Evolutionary conservation across 2,329 filamentous ascomycete species (phyloP).

Genomic region (Ophiostoma ulmi): DNA sequence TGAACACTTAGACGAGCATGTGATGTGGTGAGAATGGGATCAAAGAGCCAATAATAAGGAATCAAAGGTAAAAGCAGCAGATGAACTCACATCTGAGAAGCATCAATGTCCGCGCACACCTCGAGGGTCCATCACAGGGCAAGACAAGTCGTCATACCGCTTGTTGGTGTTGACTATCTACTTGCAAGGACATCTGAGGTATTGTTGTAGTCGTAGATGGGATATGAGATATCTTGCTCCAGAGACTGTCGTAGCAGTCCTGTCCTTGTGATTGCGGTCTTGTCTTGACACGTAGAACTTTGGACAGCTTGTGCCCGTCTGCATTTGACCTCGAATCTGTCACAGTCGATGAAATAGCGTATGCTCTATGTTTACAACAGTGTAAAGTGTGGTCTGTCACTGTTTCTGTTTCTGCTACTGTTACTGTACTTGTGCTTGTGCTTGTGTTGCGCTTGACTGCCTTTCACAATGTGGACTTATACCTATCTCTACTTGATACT

Average conservation of each 20-base stretch:
- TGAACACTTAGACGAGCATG: neutral
- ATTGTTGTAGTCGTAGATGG: neutral
- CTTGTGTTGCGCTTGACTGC: neutral
- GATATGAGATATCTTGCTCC: neutral
- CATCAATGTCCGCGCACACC: too few species aligned
- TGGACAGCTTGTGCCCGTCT: too few species aligned
- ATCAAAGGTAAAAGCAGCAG: neutral
- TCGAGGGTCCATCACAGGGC: neutral
- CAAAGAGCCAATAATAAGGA: too few species aligned
- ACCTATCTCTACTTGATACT: neutral
- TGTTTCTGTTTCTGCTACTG: neutral
- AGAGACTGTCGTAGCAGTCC: neutral
- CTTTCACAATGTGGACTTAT: neutral
- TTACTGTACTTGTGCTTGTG: neutral
- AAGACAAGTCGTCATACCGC: conserved; percentile 9
- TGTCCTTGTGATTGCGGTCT: neutral
- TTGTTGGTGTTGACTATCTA: neutral
- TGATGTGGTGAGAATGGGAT: too few species aligned
- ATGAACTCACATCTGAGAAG: too few species aligned
- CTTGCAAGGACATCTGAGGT: too few species aligned
- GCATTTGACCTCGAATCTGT: too few species aligned
- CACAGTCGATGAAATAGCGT: too few species aligned
- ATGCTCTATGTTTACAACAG: too few species aligned
- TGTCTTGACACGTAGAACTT: neutral
- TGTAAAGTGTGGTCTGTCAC: too few species aligned